These are phyloP conservation scores for Xylaria sp. DNA, from an alignment of 2,329 filamentous ascomycete species.

Conservation along the genomic window DNA sequence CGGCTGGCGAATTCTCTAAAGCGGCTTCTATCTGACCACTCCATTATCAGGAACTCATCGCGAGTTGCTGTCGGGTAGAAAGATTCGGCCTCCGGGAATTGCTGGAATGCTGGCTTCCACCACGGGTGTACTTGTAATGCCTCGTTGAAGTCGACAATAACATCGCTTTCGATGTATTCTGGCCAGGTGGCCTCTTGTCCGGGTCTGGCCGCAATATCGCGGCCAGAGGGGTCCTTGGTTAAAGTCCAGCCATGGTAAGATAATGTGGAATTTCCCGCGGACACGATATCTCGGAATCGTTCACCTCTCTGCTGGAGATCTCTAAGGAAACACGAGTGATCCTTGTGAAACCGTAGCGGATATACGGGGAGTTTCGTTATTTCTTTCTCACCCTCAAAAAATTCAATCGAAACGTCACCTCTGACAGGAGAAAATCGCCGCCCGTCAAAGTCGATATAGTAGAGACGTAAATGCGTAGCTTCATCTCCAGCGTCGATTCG, in stretches of 20 bases:
- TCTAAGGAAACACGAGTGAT: conserved; percentile 27
- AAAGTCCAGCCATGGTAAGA: conserved; percentile 38
- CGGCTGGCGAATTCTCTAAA: conserved; percentile 19
- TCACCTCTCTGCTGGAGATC: conserved; percentile 34
- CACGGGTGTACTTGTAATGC: conserved; percentile 37
- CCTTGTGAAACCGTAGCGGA: conserved; percentile 36
- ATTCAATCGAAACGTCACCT: conserved; percentile 33
- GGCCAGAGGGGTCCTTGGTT: conserved; percentile 35
- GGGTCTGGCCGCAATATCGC: conserved; percentile 31
- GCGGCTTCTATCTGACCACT: conserved; percentile 37
- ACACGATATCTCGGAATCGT: conserved; percentile 37
- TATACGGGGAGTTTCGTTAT: conserved; percentile 38
- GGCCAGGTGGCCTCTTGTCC: conserved; percentile 34
- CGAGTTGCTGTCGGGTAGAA: conserved; percentile 32
- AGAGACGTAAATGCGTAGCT: conserved; percentile 37
- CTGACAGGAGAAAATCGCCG: conserved; percentile 34
- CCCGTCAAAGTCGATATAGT: conserved; percentile 40
- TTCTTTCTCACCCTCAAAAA: conserved; percentile 38
- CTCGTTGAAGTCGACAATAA: conserved; percentile 39
- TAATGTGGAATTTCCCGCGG: conserved; percentile 33
- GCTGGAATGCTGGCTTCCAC: conserved; percentile 38
- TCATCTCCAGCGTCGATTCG: conserved; percentile 24
- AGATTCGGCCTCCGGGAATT: conserved; percentile 34
- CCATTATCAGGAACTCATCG: conserved; percentile 36
- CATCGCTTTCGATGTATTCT: conserved; percentile 38